Evolutionary conservation across 805 yeast species (phyloP).

Genomic region (Suhomyces emberorum): DNA sequence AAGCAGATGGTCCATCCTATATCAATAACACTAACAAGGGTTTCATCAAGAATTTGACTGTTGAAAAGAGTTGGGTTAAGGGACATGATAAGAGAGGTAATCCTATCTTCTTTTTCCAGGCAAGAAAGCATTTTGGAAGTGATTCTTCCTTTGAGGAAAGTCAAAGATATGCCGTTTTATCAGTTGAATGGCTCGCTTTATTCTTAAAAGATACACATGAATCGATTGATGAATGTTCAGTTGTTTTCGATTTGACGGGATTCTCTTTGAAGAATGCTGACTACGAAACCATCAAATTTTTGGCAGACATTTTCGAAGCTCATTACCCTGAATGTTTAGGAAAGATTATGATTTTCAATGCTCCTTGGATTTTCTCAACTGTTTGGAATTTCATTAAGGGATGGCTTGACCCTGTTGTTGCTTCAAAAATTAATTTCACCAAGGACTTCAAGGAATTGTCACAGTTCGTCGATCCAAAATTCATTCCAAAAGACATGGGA

Average conservation of each 20-base stretch:
- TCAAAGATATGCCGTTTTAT: constrained; percentile 67
- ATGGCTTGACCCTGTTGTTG: constrained; percentile 97
- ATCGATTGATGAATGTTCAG: constrained; percentile 75
- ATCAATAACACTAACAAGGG: constrained; percentile 41
- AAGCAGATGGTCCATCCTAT: constrained; percentile 68
- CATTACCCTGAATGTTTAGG: constrained; percentile 96
- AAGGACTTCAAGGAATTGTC: constrained; percentile 64
- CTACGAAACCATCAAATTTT: constrained; percentile 83
- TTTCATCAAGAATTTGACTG: constrained; percentile 52
- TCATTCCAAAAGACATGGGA: constrained; percentile 70
- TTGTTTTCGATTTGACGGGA: constrained; percentile 81
- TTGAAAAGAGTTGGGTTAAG: constrained; percentile 68
- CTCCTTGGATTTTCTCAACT: constrained; percentile 96
- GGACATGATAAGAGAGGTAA: constrained; percentile 73
- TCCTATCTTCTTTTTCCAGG: constrained; percentile 80
- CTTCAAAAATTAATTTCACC: constrained; percentile 84
- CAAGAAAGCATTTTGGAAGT: constrained; percentile 59
- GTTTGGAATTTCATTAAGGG: constrained; percentile 90
- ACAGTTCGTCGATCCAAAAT: constrained; percentile 54
- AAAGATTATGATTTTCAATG: constrained; percentile 78
- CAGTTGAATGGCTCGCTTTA: constrained; percentile 81
- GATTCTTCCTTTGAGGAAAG: constrained; percentile 61
- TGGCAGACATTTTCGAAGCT: constrained; percentile 87
- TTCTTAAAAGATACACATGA: constrained; percentile 55
- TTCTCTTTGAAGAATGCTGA: constrained; percentile 93